Evolutionary conservation across 176 grass and related monocot species (phyloP), one percentile per base, ranked within the genome.

Genomic region (Oryza longistaminata): DNA sequence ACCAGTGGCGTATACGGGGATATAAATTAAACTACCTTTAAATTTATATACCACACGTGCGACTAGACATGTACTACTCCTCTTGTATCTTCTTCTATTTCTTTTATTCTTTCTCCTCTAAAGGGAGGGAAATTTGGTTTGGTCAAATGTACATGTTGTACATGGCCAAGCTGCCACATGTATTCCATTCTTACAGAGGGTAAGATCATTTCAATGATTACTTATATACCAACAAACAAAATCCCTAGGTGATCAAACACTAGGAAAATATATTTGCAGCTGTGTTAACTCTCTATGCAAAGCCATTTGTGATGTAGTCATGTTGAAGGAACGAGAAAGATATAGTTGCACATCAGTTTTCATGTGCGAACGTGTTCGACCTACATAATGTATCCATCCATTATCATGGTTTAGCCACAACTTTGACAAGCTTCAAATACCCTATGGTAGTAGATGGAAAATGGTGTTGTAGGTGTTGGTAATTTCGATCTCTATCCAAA

Each of bases 1-100:
- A 81, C 86, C 39, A 81, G 44, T 7, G 93, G 88, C 24, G 76
- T 90, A 78, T 85, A 89, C 4, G 88, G 88, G 65, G 96, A 92
- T 24, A 71, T 89, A 71, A 87, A 52, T 49, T 49, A 15, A 15
- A n/a, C n/a, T n/a, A n/a, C n/a, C n/a, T n/a, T n/a, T n/a, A n/a
- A n/a, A n/a, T n/a, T 60, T 40, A 6, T 24, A 62, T 61, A 26
- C 27, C 77, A 64, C 88, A 17, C 13, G 46, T 39, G 66, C 66
- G 84, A 79, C 79, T 55, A 86, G 76, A 78, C 66, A 39, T 70
- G 76, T 92, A 66, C 64, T 37, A 34, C 33, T 35, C 34, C 34
- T 61, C 29, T 31, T 31, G 29, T 31, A 37, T 90, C 1, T 16
- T 80, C 79, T 33, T 87, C 37, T 89, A 60, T 46, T 40, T 49